Percentiles rank a stretch among this genome's conserved stretches.
phyloP scores from a whole-genome alignment of 345 rosid species.

The Melaleuca quinquenervia region DNA sequence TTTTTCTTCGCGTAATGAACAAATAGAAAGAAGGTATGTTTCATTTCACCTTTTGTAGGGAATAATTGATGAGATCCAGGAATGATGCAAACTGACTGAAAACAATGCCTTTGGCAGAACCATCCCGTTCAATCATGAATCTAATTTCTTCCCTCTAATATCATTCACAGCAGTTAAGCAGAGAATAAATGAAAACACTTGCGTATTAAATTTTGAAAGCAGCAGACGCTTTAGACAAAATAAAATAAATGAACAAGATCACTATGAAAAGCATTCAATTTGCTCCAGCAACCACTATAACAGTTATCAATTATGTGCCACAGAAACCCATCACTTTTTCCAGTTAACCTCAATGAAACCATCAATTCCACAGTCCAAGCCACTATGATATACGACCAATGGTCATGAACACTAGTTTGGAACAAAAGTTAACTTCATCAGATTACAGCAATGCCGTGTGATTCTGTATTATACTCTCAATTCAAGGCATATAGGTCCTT shows the following conservation, averaged over 20 bases:
- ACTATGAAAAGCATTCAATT: background rate
- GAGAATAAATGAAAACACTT: background rate
- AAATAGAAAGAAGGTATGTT: background rate
- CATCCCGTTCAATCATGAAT: slow-evolving; percentile 90
- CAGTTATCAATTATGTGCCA: background rate
- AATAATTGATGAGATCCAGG: slow-evolving; percentile 81
- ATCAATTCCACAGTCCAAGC: background rate
- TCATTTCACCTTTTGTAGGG: slow-evolving; percentile 64
- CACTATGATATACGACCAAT: background rate
- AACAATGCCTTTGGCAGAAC: slow-evolving; percentile 94
- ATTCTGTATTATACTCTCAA: background rate
- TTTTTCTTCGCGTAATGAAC: background rate
- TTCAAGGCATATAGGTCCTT: background rate
- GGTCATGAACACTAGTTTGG: background rate
- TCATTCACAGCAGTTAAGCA: slow-evolving; percentile 1
- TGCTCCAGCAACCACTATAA: background rate
- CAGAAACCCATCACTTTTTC: background rate
- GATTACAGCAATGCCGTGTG: background rate
- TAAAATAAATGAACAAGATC: background rate
- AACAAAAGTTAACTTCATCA: background rate
- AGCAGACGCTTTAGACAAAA: background rate
- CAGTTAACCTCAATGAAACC: background rate
- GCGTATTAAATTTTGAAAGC: background rate
- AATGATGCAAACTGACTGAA: slow-evolving; percentile 98
- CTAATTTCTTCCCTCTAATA: slow-evolving; percentile 92